Evolutionary conservation across 371 early-diverging fungal genomes (phyloP).

Genomic region (Fennellomyces sp.): DNA sequence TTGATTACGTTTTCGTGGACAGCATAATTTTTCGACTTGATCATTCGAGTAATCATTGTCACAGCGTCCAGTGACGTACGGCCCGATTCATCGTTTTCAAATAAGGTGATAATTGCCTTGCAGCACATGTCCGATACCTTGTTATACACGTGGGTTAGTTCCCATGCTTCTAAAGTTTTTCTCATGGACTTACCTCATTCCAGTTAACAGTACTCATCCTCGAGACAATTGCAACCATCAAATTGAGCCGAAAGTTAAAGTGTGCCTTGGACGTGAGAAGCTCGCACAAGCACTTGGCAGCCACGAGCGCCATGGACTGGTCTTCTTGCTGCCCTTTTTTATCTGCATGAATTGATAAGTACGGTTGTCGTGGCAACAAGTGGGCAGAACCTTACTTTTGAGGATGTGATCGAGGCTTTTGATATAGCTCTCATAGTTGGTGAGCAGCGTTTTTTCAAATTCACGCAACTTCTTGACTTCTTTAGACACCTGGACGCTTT

Average conservation of each 20-base stretch:
- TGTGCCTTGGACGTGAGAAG: conserved; percentile 81
- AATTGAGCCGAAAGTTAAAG: conserved; percentile 90
- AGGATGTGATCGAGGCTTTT: conserved; percentile 59
- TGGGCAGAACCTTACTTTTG: conserved; percentile 36
- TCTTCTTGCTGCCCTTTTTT: conserved; percentile 38
- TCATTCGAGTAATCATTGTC: conserved; percentile 79
- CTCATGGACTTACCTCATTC: conserved; percentile 39
- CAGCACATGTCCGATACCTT: conserved; percentile 72
- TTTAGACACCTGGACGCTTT: conserved; percentile 75
- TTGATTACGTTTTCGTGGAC: conserved; percentile 73
- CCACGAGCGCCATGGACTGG: conserved; percentile 50
- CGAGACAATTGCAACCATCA: conserved; percentile 80
- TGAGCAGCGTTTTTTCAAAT: conserved; percentile 82
- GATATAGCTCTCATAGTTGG: conserved; percentile 83
- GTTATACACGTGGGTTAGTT: neutral
- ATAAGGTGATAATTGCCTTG: conserved; percentile 75
- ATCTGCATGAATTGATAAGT: neutral
- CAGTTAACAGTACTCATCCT: conserved; percentile 65
- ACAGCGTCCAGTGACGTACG: conserved; percentile 86
- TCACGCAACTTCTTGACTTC: conserved; percentile 87
- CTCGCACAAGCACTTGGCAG: conserved; percentile 75
- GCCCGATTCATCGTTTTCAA: conserved; percentile 85
- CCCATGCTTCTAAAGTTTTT: too few relatives aligned
- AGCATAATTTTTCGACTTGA: conserved; percentile 78
- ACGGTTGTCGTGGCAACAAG: too few relatives aligned